Evolutionary conservation across 1,284 basidiomycete genomes (phyloP), one percentile per base, ranked within the genome.

Genomic region (Trametes sp.): DNA sequence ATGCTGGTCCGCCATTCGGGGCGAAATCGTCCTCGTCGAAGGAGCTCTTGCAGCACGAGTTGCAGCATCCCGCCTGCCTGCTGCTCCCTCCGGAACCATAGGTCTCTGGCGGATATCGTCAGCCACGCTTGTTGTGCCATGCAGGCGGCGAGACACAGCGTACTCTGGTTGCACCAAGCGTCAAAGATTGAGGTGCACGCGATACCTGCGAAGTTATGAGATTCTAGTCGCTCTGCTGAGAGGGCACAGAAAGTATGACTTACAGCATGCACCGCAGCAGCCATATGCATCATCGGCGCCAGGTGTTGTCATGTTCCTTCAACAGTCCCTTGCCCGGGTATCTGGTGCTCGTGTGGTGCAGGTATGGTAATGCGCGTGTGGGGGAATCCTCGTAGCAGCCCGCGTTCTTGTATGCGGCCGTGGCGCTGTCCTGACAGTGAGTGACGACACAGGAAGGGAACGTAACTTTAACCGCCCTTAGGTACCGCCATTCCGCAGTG

Each of bases 11-110:
- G 10, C 28, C 55, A 26, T 55, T 55, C 26, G 42, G 60, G n/a
- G n/a, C n/a, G 41, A 71, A 71, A 2, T 69, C 63, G 54, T 71
- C 70, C 50, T 69, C 65, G 54, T 68, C 66, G 57, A 69, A 70
- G 10, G 65, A 67, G 13, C 59, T 51, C 26, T 59, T 55, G 50
- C 63, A 70, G 54, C 67, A 70, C 13, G 48, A 38, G 11, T 56
- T 58, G 53, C 67, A 70, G 53, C 67, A 69, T 16, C 69, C 69
- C 0, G 66, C 63, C 31, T 60, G 59, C 5, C 33, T 36, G 41
- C 14, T 57, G 41, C 51, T 29, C 7, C 44, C 24, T 1, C 62
- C 62, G 0, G 48, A 42, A 19, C 66, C 60, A 14, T 41, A 65
- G 35, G 57, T 24, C 50, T 64, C 59, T 65, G 26, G 14, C 8